Evolutionary conservation across 257 asterid species (phyloP), one percentile per base, ranked within the genome.

Genomic region (Ilex aquifolium): DNA sequence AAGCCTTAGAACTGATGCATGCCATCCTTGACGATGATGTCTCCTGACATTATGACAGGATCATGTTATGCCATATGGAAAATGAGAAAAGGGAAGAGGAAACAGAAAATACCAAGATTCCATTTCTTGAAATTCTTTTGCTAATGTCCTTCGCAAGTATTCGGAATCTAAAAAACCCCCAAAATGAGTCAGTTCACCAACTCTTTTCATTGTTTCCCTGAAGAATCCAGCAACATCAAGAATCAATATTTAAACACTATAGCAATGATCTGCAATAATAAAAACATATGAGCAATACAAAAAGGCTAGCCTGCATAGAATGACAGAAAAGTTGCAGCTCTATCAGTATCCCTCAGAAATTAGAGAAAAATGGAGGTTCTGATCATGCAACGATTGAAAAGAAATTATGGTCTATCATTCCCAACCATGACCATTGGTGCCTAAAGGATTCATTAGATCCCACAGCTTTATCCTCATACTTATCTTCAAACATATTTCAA

Each of bases 111-210:
- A 92, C 99, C 96, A 77, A 65, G 77, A 74, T 72, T 82, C 83
- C 86, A 87, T 70, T 76, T 83, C 91, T 72, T 73, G 93, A 79
- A 87, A 93, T 77, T 82, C 97, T 72, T 80, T 76, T 51, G 85
- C 83, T 67, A 93, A 77, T 56, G 99, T 81, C 77, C 97, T 79
- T 68, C 61, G 77, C 87, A 93, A 73, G 83, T 73, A 89, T 32
- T 72, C 88, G 46, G 83, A 61, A 80, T 90, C 96, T 70, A 79
- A 77, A 80, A 90, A 90, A 46, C 99, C 99, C 70, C 99, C 97
- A 73, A 93, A 87, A 70, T 66, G 82, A 74, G 76, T 75, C 79
- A 93, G 78, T 69, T 93, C 95, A 65, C 31, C 65, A 51, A 83
- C 81, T 67, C 85, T 84, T 74, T 80, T 76, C 85, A 77, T 74